Evolutionary conservation across 768 basidiomycete genomes (phyloP).

Genomic region (Chalciporus sphaerocephalus): DNA sequence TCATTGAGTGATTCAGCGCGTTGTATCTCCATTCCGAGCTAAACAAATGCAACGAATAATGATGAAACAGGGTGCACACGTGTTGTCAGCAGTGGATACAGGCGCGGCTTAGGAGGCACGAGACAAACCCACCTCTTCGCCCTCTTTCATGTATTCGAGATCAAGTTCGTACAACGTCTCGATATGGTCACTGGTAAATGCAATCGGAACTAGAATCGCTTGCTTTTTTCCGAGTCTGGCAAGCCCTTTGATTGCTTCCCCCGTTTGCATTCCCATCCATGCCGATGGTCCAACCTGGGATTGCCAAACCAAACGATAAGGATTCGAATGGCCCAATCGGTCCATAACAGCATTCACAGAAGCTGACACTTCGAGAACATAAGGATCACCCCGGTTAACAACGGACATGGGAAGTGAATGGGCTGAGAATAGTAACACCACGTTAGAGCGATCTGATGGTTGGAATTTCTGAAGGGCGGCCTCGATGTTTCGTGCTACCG

Average conservation of each 20-base stretch:
- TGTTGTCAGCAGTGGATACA: neutral
- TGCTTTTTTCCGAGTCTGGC: conserved; percentile 73
- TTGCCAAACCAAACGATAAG: conserved; percentile 96
- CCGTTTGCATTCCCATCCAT: conserved; percentile 98
- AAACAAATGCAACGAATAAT: neutral
- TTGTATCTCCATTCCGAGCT: conserved; percentile 89
- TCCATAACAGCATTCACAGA: conserved; percentile 93
- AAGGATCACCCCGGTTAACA: conserved; percentile 98
- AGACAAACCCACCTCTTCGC: conserved; percentile 64
- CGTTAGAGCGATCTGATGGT: conserved; percentile 61
- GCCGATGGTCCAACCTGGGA: conserved; percentile 94
- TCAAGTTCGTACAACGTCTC: conserved; percentile 98
- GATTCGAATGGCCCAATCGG: conserved; percentile 70
- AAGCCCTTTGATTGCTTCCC: conserved; percentile 84
- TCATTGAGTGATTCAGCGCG: conserved; percentile 91
- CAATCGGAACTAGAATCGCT: conserved; percentile 86
- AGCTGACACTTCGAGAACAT: conserved; percentile 91
- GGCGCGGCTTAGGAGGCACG: neutral
- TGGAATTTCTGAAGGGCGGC: conserved; percentile 77
- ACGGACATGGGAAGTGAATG: conserved; percentile 98
- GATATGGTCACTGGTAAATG: conserved; percentile 98
- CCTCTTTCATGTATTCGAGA: conserved; percentile 89
- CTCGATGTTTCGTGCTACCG: conserved; percentile 86
- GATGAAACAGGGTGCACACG: conserved; percentile 7
- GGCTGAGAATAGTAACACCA: conserved; percentile 90